These are phyloP conservation scores for Phytophthora capsici DNA, from an alignment of 352 stramenopile species.

Conservation along the genomic window DNA sequence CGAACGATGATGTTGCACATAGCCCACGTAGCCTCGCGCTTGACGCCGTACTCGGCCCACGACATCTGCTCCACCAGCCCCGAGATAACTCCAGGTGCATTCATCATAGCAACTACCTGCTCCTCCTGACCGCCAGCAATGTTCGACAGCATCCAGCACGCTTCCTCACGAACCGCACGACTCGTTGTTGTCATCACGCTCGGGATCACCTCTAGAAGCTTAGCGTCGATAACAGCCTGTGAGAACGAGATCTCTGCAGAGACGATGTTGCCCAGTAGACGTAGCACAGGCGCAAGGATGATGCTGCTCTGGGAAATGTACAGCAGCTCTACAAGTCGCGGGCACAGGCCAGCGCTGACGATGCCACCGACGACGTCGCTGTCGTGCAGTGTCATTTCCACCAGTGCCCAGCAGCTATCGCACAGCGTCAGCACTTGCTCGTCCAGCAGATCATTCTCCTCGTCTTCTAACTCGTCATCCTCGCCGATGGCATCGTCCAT, in stretches of 20 bases:
- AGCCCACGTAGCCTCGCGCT: constrained; percentile 86
- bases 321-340: constrained; percentile 79
- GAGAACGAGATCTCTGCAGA: constrained; percentile 79
- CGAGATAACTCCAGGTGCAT: constrained; percentile 66
- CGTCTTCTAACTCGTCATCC: constrained; percentile 77
- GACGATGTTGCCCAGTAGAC: constrained; percentile 85
- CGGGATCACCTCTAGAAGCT: constrained; percentile 83
- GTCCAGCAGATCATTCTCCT: constrained; percentile 74
- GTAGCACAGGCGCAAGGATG: constrained; percentile 79
- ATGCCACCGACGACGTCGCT: constrained; percentile 64
- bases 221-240: constrained; percentile 80
- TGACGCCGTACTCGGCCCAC: constrained; percentile 88
- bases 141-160: constrained; percentile 90
- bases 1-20: constrained; percentile 89
- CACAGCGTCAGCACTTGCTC: constrained; percentile 89
- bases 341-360: constrained; percentile 67
- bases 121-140: constrained; percentile 79
- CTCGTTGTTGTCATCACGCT: constrained; percentile 83
- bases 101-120: constrained; percentile 80
- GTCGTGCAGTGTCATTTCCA: constrained; percentile 85
- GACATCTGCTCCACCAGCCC: constrained; percentile 83
- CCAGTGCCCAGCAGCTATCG: constrained; percentile 85
- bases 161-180: constrained; percentile 81
- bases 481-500: constrained; percentile 83
- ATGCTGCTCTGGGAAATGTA: constrained; percentile 87